Percentiles rank a stretch among this genome's conserved stretches.
Conservation (phyloP, 345 rosid genomes). For the Salix purpurea region DNA sequence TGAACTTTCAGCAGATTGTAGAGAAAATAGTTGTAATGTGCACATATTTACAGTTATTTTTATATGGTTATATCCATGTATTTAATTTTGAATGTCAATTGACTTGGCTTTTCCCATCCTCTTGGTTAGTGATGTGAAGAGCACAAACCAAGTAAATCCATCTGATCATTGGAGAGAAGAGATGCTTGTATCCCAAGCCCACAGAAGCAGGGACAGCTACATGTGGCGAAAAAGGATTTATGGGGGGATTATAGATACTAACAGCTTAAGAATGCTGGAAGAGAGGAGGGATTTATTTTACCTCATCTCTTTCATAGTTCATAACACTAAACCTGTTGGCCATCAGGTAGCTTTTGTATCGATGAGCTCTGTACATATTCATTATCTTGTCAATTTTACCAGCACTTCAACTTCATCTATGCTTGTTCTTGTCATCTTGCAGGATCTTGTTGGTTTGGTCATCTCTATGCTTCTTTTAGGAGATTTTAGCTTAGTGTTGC, state of each 20-base stretch:
- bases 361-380: neutral
- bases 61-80: neutral
- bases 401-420: neutral
- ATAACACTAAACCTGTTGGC: conserved; percentile 96
- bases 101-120: conserved; percentile 23
- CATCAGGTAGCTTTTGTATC: conserved; percentile 59
- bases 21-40: neutral
- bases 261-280: conserved; percentile 67
- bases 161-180: conserved; percentile 41
- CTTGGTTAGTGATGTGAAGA: conserved; percentile 38
- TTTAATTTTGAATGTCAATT: conserved; percentile 6
- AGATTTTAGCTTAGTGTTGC: conserved; percentile 98
- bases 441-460: conserved; percentile 99
- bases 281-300: conserved; percentile 86
- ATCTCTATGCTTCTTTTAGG: conserved; percentile 95
- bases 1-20: neutral
- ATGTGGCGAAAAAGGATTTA: conserved; percentile 48
- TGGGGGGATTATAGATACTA: conserved; percentile 62
- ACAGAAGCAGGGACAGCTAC: conserved; percentile 42
- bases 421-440: conserved; percentile 18
- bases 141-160: conserved; percentile 31
- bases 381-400: neutral
- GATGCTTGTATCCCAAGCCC: conserved; percentile 38
- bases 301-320: conserved; percentile 80
- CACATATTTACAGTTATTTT: neutral